These are phyloP conservation scores for Annona cherimola DNA, from an alignment of 164 flowering plant genomes.

Conservation along the genomic window DNA sequence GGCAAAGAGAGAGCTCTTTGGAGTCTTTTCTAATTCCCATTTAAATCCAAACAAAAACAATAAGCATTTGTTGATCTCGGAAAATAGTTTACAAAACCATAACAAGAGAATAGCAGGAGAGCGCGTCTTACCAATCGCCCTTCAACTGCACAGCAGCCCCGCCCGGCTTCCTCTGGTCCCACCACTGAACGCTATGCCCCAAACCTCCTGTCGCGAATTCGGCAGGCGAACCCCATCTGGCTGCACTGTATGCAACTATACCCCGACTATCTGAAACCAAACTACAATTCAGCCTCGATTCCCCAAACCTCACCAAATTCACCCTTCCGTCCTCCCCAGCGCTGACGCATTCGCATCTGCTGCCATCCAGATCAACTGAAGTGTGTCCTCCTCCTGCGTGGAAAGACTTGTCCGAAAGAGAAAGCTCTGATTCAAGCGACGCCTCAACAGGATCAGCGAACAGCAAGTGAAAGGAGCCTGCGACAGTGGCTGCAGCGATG, in stretches of 20 bases:
- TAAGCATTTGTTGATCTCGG: too few species aligned
- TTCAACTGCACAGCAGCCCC: conserved; percentile 65
- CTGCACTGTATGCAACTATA: conserved; percentile 63
- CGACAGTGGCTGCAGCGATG: conserved; percentile 54
- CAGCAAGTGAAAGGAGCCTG: conserved; percentile 56
- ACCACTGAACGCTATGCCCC: conserved; percentile 82
- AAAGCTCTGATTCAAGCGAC: conserved; percentile 27
- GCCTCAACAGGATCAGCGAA: conserved; percentile 24
- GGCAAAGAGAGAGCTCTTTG: too few species aligned
- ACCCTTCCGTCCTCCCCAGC: conserved; percentile 87
- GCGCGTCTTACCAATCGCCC: conserved; percentile 50
- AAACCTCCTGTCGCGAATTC: conserved; percentile 87
- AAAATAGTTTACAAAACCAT: neutral
- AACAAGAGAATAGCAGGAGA: neutral
- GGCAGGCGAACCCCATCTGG: conserved; percentile 70
- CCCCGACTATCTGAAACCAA: conserved; percentile 65
- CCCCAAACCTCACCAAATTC: conserved; percentile 48
- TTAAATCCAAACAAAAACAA: too few species aligned
- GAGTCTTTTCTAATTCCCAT: too few species aligned
- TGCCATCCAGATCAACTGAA: conserved; percentile 49
- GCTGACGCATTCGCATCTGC: conserved; percentile 52
- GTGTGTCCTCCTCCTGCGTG: conserved; percentile 59
- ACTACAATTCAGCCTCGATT: conserved; percentile 21
- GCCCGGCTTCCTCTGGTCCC: conserved; percentile 85
- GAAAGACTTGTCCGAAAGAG: conserved; percentile 32